Base-by-base conservation (phyloP, 306 rosid species). In the Albizia julibrissin region DNA sequence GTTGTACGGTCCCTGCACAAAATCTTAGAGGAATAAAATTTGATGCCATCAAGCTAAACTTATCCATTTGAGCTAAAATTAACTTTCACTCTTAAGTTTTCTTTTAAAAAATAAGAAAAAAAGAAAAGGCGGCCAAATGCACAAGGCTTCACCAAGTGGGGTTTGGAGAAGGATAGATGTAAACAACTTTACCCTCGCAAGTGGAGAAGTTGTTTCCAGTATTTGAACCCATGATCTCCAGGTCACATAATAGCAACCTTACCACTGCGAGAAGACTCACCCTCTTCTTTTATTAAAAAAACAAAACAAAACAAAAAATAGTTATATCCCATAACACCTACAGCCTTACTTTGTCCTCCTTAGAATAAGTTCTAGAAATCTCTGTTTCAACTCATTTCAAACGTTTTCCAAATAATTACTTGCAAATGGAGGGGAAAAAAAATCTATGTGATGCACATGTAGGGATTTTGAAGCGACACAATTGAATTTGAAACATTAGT, bases 1-100 rank as follows among this genome's bases (percentile, higher is more conserved):
- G 84, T 89, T 91, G 83, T 90, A 80, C 65, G 76, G 72, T 12
- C 97, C 97, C 97, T 93, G 79, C 78, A 78, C 76, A 76, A 65
- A 72, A 76, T n/a, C 34, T 74, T 72, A 16, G 5, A 34, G 47
- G 43, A 82, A 44, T 18, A 70, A 29, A 85, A 68, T n/a, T n/a
- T 71, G n/a, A 66, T 67, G 42, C 33, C 74, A 43, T 15, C 76
- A 44, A 8, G 40, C 52, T 58, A 31, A 49, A 82, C 46, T 58
- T 11, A 43, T 67, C 76, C 26, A 39, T 34, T 44, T 40, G 44
- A 40, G 56, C 80, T 74, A 40, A 78, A 46, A 50, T 13, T 19
- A 46, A 37, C 58, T 66, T 44, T 58, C 26, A 29, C 13, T 29
- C 8, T n/a, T 33, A 5, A 24, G 70, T 33, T 69, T 19, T 10